Percentiles rank a stretch among this genome's conserved stretches.
Evolutionary conservation across 208 protist species (phyloP).

Genomic region (Trypanosoma brucei): DNA sequence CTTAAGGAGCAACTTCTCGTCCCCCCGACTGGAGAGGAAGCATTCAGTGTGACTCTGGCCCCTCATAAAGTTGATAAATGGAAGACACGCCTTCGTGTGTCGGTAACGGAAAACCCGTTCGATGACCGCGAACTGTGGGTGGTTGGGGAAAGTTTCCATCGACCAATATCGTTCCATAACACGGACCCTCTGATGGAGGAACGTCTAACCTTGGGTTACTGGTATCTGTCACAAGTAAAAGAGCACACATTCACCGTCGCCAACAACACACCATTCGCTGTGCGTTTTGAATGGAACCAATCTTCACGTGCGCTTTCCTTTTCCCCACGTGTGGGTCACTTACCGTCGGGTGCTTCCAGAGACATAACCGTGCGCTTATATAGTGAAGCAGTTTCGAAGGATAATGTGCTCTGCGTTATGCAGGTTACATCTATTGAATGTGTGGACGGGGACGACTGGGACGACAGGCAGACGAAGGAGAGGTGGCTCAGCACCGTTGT

Average conservation of each 20-base stretch:
- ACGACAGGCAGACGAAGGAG: constrained; percentile 40
- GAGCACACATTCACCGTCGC: constrained; percentile 66
- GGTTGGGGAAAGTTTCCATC: constrained; percentile 73
- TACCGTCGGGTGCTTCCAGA: constrained; percentile 44
- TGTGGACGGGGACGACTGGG: constrained; percentile 44
- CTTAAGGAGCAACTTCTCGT: constrained; percentile 63
- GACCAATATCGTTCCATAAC: constrained; percentile 87
- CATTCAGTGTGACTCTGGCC: constrained; percentile 54
- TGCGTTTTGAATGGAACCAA: constrained; percentile 83
- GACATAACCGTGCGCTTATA: constrained; percentile 44
- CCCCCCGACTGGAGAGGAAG: constrained; percentile 40
- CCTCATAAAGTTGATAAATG: constrained; percentile 45
- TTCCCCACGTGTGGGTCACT: constrained; percentile 49
- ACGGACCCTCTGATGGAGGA: constrained; percentile 77
- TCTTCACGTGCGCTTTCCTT: constrained; percentile 12
- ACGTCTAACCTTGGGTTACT: constrained; percentile 84
- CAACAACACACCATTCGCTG: constrained; percentile 67
- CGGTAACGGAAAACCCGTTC: constrained; percentile 91
- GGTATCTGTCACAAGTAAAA: constrained; percentile 61
- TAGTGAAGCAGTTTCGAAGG: constrained; percentile 18
- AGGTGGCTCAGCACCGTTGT: not conserved
- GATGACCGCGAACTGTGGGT: constrained; percentile 87
- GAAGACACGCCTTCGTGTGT: constrained; percentile 59
- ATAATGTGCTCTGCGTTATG: constrained; percentile 23
- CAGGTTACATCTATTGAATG: constrained; percentile 27